Evolutionary conservation across 2,329 filamentous ascomycete genomes (phyloP), one percentile per base, ranked within the genome.

Genomic region (Sclerotinia sclerotiorum): DNA sequence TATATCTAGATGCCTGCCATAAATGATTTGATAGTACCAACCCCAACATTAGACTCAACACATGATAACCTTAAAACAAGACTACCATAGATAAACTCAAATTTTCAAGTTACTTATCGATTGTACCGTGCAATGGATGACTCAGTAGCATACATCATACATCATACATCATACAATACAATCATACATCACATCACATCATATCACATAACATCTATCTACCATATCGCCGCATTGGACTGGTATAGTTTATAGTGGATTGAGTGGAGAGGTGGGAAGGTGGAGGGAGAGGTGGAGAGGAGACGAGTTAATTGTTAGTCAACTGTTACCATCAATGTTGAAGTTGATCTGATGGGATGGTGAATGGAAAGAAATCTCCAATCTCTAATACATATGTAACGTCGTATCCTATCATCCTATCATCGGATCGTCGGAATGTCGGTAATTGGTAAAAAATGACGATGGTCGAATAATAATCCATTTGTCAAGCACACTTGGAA

Each of bases 311-410:
- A 29, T 32, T 10, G 35, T 29, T 19, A 39, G 35, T 5, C 11
- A 35, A 35, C 35, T 35, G 35, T 35, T 35, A 35, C 29, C 29
- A 19, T 51, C 21, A 63, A 51, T 52, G 49, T 55, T 29, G n/a
- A n/a, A 15, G 4, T 42, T 42, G 49, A 62, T 24, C 42, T 51
- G 21, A 35, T 62, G 44, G 32, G 3, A 32, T 32, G 32, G 3
- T 1, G 1, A 8, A 21, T 35, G 21, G n/a, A 29, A 19, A n/a
- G n/a, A 15, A 29, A 29, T 17, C 42, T 24, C 39, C 11, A n/a
- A 35, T 35, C 35, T 10, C 35, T 8, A 56, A 56, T 51, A 60
- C 44, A 58, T 39, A 67, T 67, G 65, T 67, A 67, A 67, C 65
- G 65, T 67, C 65, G 65, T 67, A 67, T 67, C 32, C 27, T 51